These are phyloP conservation scores for Russula olivacea DNA, from an alignment of 768 basidiomycete genomes.

Conservation along the genomic window DNA sequence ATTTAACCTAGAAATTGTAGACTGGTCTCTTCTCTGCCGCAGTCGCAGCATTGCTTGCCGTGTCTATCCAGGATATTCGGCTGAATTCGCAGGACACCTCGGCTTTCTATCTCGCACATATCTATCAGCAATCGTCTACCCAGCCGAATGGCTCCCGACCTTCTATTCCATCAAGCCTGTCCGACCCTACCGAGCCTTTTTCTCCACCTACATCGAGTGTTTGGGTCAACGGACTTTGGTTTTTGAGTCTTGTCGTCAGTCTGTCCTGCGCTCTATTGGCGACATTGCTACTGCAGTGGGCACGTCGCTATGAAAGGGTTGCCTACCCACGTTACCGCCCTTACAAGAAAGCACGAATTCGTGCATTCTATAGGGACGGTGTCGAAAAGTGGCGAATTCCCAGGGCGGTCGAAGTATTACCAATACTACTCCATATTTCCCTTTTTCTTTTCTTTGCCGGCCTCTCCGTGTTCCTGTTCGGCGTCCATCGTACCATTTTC, in stretches of 20 bases:
- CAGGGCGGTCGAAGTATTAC: constrained; percentile 39
- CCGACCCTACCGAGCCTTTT: constrained; percentile 13
- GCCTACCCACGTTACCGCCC: constrained; percentile 29
- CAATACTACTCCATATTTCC: constrained; percentile 44
- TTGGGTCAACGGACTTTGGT: constrained; percentile 41
- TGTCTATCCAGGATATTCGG: constrained; percentile 9
- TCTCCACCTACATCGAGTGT: constrained; percentile 30
- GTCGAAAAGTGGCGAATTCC: constrained; percentile 36
- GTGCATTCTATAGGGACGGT: constrained; percentile 35
- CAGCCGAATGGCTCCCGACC: background rate
- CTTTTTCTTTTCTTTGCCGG: constrained; percentile 49
- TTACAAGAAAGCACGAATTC: constrained; percentile 37
- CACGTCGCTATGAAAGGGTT: constrained; percentile 34
- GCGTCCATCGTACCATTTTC: constrained; percentile 26
- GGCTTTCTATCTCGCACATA: background rate
- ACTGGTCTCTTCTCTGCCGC: constrained; percentile 21
- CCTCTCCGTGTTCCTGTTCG: constrained; percentile 41
- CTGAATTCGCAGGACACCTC: background rate
- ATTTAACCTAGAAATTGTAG: background rate
- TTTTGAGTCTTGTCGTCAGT: constrained; percentile 35
- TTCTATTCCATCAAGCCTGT: background rate
- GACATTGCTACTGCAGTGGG: constrained; percentile 47
- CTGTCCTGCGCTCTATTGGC: constrained; percentile 41
- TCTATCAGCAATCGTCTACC: background rate
- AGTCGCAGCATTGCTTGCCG: constrained; percentile 14